Conservation (phyloP, 768 basidiomycete genomes). For the Tylopilus rubrobrunneus region DNA sequence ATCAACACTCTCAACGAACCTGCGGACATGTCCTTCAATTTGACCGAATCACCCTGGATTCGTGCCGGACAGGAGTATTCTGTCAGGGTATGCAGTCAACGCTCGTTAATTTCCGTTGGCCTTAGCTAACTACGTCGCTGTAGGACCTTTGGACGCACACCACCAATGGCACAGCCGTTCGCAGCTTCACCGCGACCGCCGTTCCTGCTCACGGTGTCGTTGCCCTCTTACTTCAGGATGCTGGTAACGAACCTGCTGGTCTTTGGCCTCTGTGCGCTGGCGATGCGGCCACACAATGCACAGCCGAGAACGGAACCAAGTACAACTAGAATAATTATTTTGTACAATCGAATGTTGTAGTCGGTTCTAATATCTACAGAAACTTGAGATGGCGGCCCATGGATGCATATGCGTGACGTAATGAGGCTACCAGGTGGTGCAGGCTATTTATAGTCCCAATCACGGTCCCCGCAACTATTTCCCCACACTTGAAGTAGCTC, state of each 20-base stretch:
- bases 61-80: slow-evolving; percentile 59
- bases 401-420: too few species aligned
- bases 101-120: not conserved
- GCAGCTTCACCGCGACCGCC: slow-evolving; percentile 42
- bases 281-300: slow-evolving; percentile 47
- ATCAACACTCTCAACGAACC: slow-evolving; percentile 54
- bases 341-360: too few species aligned
- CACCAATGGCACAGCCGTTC: slow-evolving; percentile 60
- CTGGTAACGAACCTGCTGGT: slow-evolving; percentile 62
- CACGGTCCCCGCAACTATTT: too few species aligned
- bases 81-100: slow-evolving; percentile 44
- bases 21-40: slow-evolving; percentile 54
- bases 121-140: not conserved
- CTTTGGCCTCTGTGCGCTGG: slow-evolving; percentile 52
- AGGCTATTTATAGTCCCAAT: too few species aligned
- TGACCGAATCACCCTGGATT: slow-evolving; percentile 70
- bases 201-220: slow-evolving; percentile 65
- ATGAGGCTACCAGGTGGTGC: too few species aligned
- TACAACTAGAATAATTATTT: slow-evolving; percentile 15
- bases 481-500: too few species aligned
- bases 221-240: slow-evolving; percentile 60
- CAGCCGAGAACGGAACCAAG: slow-evolving; percentile 52
- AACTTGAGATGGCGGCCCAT: too few species aligned
- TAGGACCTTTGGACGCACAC: slow-evolving; percentile 75
- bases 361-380: too few species aligned